Evolutionary conservation across 768 basidiomycete genomes (phyloP).

Genomic region (Xerocomus brunneocitrinus): DNA sequence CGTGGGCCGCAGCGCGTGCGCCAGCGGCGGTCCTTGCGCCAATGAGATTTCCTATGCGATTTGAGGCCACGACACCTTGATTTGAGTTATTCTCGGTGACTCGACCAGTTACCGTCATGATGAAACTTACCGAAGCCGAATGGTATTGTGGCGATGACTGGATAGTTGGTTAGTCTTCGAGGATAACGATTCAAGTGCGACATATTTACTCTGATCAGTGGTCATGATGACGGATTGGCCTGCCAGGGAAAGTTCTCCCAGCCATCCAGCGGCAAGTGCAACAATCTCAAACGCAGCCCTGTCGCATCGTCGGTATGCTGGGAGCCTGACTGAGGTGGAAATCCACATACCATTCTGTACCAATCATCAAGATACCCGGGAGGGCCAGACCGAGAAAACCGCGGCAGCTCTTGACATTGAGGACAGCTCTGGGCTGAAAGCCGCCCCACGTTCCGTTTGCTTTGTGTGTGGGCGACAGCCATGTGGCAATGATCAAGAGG

Average conservation of each 20-base stretch:
- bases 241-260: slow-evolving; percentile 63
- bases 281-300: slow-evolving; percentile 85
- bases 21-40: slow-evolving; percentile 49
- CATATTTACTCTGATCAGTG: slow-evolving; percentile 59
- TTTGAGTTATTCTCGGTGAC: neutral
- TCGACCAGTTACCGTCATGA: neutral
- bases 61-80: slow-evolving; percentile 62
- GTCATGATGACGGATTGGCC: slow-evolving; percentile 81
- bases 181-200: neutral
- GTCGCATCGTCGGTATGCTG: neutral
- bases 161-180: neutral
- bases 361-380: slow-evolving; percentile 78
- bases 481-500: slow-evolving; percentile 47
- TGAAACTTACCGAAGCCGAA: slow-evolving; percentile 55
- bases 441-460: slow-evolving; percentile 65
- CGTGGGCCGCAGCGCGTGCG: slow-evolving; percentile 57
- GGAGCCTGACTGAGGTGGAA: neutral
- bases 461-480: slow-evolving; percentile 47
- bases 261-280: slow-evolving; percentile 66
- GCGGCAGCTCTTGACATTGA: slow-evolving; percentile 48
- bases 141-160: slow-evolving; percentile 69
- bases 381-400: slow-evolving; percentile 62
- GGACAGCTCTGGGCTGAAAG: slow-evolving; percentile 39
- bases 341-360: slow-evolving; percentile 64
- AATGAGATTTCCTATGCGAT: slow-evolving; percentile 69